Conservation (phyloP, 2,329 filamentous ascomycete genomes). For the Penicillium palitans region DNA sequence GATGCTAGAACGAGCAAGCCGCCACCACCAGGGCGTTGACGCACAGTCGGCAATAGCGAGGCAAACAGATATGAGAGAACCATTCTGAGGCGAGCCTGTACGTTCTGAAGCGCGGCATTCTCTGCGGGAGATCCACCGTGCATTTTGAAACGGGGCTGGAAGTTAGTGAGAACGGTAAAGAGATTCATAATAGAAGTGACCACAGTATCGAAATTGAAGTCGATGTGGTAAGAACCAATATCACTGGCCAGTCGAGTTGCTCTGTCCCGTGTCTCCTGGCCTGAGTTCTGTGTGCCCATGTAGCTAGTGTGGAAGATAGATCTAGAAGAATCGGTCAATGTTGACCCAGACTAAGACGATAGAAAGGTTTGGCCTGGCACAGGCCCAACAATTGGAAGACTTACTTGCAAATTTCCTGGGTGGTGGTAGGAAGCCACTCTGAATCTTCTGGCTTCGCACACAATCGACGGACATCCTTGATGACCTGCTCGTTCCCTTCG, state of each 20-base stretch:
- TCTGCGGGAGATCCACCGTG: constrained; percentile 63
- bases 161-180: constrained; percentile 59
- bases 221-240: constrained; percentile 72
- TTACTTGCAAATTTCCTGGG: constrained; percentile 59
- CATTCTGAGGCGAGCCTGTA: constrained; percentile 67
- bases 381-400: neutral
- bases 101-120: constrained; percentile 67
- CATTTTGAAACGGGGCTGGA: constrained; percentile 62
- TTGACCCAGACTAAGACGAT: neutral
- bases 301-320: constrained; percentile 63
- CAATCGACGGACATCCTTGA: constrained; percentile 55
- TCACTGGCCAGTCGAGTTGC: constrained; percentile 58
- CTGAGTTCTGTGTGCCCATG: constrained; percentile 70
- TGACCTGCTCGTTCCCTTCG: constrained; percentile 50
- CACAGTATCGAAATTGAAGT: constrained; percentile 71
- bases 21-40: constrained; percentile 58
- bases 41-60: constrained; percentile 61
- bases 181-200: constrained; percentile 62
- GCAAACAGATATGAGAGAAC: constrained; percentile 65
- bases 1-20: constrained; percentile 65
- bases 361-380: neutral
- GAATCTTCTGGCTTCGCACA: constrained; percentile 50
- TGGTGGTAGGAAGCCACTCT: constrained; percentile 54
- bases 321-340: neutral
- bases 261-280: constrained; percentile 64